Base-by-base conservation (phyloP, 495 filamentous ascomycete genomes). In the Penicilliopsis zonata region DNA sequence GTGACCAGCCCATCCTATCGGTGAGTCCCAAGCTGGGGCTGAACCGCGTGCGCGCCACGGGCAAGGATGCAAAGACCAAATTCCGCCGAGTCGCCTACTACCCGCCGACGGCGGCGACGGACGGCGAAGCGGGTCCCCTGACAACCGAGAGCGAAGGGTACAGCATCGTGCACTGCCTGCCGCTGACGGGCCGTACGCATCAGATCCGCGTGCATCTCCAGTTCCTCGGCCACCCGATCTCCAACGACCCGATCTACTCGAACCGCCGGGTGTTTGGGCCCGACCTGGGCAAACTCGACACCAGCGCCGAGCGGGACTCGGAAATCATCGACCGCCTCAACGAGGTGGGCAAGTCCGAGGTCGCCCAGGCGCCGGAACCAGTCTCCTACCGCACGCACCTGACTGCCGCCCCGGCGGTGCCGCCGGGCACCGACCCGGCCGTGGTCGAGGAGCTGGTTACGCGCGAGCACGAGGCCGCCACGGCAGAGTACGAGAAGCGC, bases 191-290 rank as follows among this genome's bases (percentile, higher is more conserved):
- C 0, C 74, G 90, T 29, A 98, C 90, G 5, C 90, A 98, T 47
- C 90, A 98, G 49, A 73, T 98, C 13, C 74, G 90, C 15, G 92
- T 98, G 8, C 90, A 98, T 46, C 70, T 98, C 1, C 90, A 98
- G 47, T 94, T 81, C 49, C 59, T 98, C 8, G 90, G 90, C 6
- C 81, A 98, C 45, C 92, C 90, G 2, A 95, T 98, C 44, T 73
- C 80, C 30, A 96, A 96, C 50, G 90, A 98, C 49, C 90, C 90
- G 3, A 98, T 98, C 38, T 98, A 98, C 53, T 85, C 81, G 43
- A 96, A 96, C 46, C 78, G 82, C 36, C 73, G 73, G 29, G 90
- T 96, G 13, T 98, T 92, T 66, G 92, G 92, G 2, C 63, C 75
- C 1, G 67, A 72, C 1, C 70, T 98, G 1, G 90, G 80, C 5